phyloP scores from a whole-genome alignment of 495 filamentous ascomycete species.

The Aspergillus ellipticus region DNA sequence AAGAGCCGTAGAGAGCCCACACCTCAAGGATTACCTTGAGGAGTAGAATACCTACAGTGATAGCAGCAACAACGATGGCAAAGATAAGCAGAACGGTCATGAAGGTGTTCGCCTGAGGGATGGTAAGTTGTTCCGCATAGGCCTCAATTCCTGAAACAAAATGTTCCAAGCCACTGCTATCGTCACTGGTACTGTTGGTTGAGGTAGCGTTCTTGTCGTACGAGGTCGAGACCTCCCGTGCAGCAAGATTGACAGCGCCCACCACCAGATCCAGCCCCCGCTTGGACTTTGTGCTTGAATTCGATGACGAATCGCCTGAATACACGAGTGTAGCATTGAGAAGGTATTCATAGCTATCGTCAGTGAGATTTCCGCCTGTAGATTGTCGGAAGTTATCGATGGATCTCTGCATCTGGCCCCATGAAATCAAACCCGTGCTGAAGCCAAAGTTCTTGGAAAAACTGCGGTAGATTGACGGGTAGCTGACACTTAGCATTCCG shows the following conservation, averaged over 20 bases:
- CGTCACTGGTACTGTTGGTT: constrained; percentile 18
- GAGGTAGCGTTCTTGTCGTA: constrained; percentile 31
- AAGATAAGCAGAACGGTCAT: constrained; percentile 93
- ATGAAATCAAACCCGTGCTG: constrained; percentile 79
- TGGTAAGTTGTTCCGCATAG: constrained; percentile 70
- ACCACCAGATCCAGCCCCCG: constrained; percentile 51
- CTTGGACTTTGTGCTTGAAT: constrained; percentile 43
- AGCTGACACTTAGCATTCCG: constrained; percentile 88
- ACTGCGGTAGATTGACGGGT: constrained; percentile 79
- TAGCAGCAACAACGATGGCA: constrained; percentile 77
- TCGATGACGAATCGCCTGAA: constrained; percentile 44
- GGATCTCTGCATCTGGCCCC: constrained; percentile 70
- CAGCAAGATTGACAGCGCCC: constrained; percentile 41
- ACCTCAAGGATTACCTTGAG: constrained; percentile 89
- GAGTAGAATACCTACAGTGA: constrained; percentile 82
- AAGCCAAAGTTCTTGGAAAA: constrained; percentile 94
- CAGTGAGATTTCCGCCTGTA: constrained; percentile 85
- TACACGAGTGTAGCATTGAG: constrained; percentile 69
- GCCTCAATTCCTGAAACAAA: constrained; percentile 67
- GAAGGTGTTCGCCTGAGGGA: constrained; percentile 88
- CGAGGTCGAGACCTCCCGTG: constrained; percentile 50
- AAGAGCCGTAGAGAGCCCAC: constrained; percentile 86
- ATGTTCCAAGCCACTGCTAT: constrained; percentile 37
- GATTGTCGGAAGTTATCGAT: constrained; percentile 79
- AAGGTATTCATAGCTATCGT: constrained; percentile 71